These are phyloP conservation scores for Phytophthora litchii DNA, from an alignment of 352 stramenopile genomes.

Conservation along the genomic window DNA sequence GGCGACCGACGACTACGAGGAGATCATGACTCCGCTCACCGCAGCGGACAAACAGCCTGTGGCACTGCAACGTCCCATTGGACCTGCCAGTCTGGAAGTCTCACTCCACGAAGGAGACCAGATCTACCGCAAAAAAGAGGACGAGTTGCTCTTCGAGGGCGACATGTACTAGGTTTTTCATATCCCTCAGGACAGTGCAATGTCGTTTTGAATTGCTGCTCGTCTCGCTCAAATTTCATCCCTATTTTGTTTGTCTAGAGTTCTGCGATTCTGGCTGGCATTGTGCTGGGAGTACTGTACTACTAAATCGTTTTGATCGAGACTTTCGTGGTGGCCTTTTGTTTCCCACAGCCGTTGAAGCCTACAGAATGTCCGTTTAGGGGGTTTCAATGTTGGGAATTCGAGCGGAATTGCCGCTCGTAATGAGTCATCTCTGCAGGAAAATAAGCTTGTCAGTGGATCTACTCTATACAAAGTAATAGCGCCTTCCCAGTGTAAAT, in stretches of 20 bases:
- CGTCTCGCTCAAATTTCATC: conserved; percentile 33
- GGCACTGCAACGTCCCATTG: conserved; percentile 68
- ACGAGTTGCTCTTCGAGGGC: conserved; percentile 88
- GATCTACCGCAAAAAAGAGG: conserved; percentile 87
- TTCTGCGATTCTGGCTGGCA: too few species aligned
- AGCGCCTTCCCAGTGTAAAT: too few species aligned
- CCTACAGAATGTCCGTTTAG: too few species aligned
- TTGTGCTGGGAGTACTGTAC: too few species aligned
- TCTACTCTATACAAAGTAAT: too few species aligned
- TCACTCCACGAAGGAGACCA: conserved; percentile 88
- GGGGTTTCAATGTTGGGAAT: too few species aligned
- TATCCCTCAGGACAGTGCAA: conserved; percentile 27
- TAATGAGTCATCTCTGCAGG: too few species aligned
- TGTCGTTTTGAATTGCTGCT: conserved; percentile 27
- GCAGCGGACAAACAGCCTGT: conserved; percentile 65
- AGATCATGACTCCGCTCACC: conserved; percentile 91
- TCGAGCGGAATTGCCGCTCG: too few species aligned
- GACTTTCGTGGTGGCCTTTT: too few species aligned
- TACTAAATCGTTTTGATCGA: too few species aligned
- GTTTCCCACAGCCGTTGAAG: too few species aligned
- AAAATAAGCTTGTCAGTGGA: too few species aligned
- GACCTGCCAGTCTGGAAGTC: conserved; percentile 70
- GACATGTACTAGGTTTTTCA: conserved; percentile 83
- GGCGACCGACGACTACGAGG: conserved; percentile 89
- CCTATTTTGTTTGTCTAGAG: conserved; percentile 36